Percentiles rank a stretch among this genome's conserved stretches.
These are phyloP conservation scores for Fomitopsis palustris DNA, from an alignment of 1,284 basidiomycete species.

Conservation along the genomic window DNA sequence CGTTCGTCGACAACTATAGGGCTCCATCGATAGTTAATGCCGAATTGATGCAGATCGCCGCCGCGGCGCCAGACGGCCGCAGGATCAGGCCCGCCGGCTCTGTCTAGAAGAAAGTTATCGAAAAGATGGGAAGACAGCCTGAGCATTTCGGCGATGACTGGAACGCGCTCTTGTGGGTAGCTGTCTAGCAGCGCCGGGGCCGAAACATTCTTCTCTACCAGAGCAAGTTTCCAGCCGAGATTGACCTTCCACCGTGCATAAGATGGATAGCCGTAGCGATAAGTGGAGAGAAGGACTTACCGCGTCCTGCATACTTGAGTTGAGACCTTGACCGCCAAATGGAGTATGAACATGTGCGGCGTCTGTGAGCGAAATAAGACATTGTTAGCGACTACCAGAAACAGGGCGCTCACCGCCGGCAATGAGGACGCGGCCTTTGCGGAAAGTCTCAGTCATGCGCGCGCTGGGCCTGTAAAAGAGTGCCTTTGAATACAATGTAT, in stretches of 20 bases:
- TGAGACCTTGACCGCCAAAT: slow-evolving; percentile 24
- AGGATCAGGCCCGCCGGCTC: not conserved
- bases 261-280: no score
- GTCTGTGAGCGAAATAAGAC: slow-evolving; percentile 8
- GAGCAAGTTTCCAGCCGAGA: slow-evolving; percentile 31
- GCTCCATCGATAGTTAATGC: slow-evolving; percentile 45
- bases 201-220: slow-evolving; percentile 25
- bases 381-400: not conserved
- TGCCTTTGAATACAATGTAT: not conserved
- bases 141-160: slow-evolving; percentile 26
- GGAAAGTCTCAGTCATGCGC: slow-evolving; percentile 33
- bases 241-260: slow-evolving; percentile 27
- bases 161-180: slow-evolving; percentile 26
- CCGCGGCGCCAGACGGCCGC: not conserved
- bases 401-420: slow-evolving; percentile 29
- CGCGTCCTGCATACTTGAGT: slow-evolving; percentile 7
- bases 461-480: slow-evolving; percentile 30
- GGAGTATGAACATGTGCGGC: slow-evolving; percentile 30
- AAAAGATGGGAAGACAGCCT: slow-evolving; percentile 10
- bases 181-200: slow-evolving; percentile 19
- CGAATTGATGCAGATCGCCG: slow-evolving; percentile 33
- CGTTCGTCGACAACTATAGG: slow-evolving; percentile 38
- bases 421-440: slow-evolving; percentile 32
- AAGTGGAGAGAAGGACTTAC: not conserved
- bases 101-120: not conserved